Percentiles rank a stretch among this genome's conserved stretches.
These are phyloP conservation scores for Aspergillus carbonarius DNA, from an alignment of 2,329 filamentous ascomycete genomes.

Conservation along the genomic window DNA sequence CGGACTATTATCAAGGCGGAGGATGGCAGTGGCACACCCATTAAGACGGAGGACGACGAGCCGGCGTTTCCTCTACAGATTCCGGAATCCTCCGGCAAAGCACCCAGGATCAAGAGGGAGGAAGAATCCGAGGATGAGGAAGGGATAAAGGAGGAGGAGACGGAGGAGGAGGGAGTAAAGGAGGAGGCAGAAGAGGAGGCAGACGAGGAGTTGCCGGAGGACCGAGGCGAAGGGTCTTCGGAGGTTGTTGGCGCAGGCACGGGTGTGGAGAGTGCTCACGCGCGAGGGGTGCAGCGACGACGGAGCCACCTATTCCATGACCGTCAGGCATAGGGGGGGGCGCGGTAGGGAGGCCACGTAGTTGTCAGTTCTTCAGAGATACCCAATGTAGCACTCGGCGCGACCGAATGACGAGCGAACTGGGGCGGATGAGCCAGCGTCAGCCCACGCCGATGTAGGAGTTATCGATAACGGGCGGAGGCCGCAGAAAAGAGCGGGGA, in stretches of 20 bases:
- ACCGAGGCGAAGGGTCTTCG: conserved; percentile 22
- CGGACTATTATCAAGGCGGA: conserved; percentile 15
- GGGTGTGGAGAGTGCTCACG: conserved; percentile 42
- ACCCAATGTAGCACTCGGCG: background rate
- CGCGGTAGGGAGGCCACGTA: no score
- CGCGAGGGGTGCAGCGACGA: conserved; percentile 33
- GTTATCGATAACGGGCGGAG: conserved; percentile 24
- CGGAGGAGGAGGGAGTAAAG: conserved; percentile 5
- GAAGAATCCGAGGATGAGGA: conserved; percentile 15
- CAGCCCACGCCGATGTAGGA: background rate
- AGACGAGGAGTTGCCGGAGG: conserved; percentile 9
- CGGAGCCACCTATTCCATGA: conserved; percentile 28
- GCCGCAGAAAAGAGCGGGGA: conserved; percentile 18
- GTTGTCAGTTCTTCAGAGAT: background rate
- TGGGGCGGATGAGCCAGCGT: background rate
- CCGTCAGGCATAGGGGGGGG: background rate
- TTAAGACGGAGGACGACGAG: conserved; percentile 24
- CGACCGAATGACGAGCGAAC: background rate
- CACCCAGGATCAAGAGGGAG: conserved; percentile 28
- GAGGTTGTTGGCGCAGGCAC: conserved; percentile 56
- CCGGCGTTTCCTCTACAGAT: background rate
- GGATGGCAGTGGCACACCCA: conserved; percentile 15
- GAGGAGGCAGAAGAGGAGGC: conserved; percentile 12
- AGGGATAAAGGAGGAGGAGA: conserved; percentile 19
- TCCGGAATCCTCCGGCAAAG: conserved; percentile 5